Base-by-base conservation (phyloP, 1,284 basidiomycete species). In the Quambalaria eucalypti region DNA sequence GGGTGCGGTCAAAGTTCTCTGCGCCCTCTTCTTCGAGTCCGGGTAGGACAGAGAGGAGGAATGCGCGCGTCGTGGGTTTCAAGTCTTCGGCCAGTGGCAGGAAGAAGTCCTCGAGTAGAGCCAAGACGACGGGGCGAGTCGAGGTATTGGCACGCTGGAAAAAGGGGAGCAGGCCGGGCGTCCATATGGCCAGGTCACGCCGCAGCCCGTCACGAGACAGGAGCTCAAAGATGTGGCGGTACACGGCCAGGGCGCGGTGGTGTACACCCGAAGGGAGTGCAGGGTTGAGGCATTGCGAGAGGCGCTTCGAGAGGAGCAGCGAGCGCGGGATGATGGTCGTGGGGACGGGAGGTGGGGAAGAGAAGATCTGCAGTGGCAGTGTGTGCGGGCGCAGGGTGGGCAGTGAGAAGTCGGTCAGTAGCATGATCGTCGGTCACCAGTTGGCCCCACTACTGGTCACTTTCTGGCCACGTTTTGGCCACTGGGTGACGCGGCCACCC, bases 141-240 rank as follows among this genome's bases (percentile, higher is more conserved):
- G 90, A 91, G 5, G 91, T 98, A 14, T 92, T 87, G 4, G 95
- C 91, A 77, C 90, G 96, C 76, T 96, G 90, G 74, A 97, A 97
- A 82, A 98, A 98, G 0, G 95, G 95, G 70, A 99, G 93, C 8
- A 99, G 77, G 2, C 95, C 95, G 4, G 90, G 87, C 0, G 90
- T 90, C 95, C 95, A 99, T 16, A 97, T 81, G 1, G 87, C 82
- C 4, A 99, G 80, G 78, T 99, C 95, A 46, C 85, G 82, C 59
- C 84, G 84, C 40, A 98, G 78, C 7, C 92, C 91, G 66, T 96
- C 91, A 1, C 83, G 82, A 40, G 92, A 92, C 33, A 96, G 84
- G 19, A 91, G 85, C 5, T 84, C 83, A 54, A 98, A 81, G 61
- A 99, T 88, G 71, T 96, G 87, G 2, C 83, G 81, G 74, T 98